These are phyloP conservation scores for Coemansia sp. DNA, from an alignment of 192 early-diverging fungal genomes.

Conservation along the genomic window DNA sequence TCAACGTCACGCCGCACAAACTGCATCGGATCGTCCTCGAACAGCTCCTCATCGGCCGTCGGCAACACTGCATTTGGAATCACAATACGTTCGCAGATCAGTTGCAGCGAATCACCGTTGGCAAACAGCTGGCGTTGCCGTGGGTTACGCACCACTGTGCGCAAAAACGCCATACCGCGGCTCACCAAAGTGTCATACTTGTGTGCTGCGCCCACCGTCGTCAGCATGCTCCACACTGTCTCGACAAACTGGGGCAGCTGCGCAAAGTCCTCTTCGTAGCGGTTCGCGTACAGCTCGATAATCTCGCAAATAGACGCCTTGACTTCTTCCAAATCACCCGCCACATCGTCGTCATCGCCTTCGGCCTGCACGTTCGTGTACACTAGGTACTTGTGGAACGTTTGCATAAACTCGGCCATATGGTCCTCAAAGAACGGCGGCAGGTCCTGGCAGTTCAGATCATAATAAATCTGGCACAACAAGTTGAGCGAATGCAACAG, in stretches of 20 bases:
- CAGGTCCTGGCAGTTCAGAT: constrained; percentile 94
- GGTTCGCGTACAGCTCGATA: constrained; percentile 81
- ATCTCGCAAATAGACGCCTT: constrained; percentile 95
- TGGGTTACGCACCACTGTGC: constrained; percentile 77
- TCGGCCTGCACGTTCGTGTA: constrained; percentile 75
- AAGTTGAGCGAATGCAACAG: constrained; percentile 76
- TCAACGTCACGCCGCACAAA: constrained; percentile 92
- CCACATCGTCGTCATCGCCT: constrained; percentile 77
- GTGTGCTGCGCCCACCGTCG: constrained; percentile 63
- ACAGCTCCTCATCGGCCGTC: constrained; percentile 88
- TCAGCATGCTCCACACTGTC: constrained; percentile 86
- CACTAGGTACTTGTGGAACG: constrained; percentile 86
- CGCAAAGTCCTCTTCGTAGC: constrained; percentile 89
- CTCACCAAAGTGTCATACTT: constrained; percentile 88
- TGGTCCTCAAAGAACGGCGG: constrained; percentile 97
- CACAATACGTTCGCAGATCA: constrained; percentile 88
- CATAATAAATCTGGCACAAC: constrained; percentile 88
- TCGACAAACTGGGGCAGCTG: constrained; percentile 81
- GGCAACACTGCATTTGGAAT: constrained; percentile 90
- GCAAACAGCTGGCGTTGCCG: constrained; percentile 76
- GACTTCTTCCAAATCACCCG: constrained; percentile 81
- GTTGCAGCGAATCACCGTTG: constrained; percentile 64
- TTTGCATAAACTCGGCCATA: constrained; percentile 73
- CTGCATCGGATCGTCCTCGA: constrained; percentile 96
- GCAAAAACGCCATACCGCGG: constrained; percentile 87